A percentile compares a stretch with the other conserved stretches of the same genome.
These are phyloP conservation scores for Acacia confusa DNA, from an alignment of 306 rosid genomes.

Conservation along the genomic window DNA sequence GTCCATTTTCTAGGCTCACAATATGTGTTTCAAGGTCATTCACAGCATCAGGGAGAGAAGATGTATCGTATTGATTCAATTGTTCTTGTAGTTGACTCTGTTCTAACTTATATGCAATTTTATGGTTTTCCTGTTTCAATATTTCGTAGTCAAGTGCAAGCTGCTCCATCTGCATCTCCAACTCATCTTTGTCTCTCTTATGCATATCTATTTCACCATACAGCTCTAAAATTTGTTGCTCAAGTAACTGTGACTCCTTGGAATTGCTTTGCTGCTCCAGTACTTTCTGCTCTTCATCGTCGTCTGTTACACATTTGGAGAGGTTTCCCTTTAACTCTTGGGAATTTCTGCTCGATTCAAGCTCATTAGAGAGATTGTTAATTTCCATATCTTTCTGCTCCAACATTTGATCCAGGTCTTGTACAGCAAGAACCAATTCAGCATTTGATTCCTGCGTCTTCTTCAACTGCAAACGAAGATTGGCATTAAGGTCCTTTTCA, in stretches of 20 bases:
- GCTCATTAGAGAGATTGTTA: slow-evolving; percentile 29
- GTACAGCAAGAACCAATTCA: slow-evolving; percentile 80
- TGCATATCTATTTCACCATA: slow-evolving; percentile 80
- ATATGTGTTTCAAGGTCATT: slow-evolving; percentile 64
- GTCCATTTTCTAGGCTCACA: slow-evolving; percentile 65
- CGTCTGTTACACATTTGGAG: slow-evolving; percentile 46
- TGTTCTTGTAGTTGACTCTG: slow-evolving; percentile 91
- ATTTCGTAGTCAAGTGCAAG: slow-evolving; percentile 97
- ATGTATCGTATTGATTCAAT: slow-evolving; percentile 75
- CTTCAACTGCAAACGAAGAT: slow-evolving; percentile 76
- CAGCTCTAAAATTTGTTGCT: slow-evolving; percentile 71
- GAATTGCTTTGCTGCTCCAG: slow-evolving; percentile 56
- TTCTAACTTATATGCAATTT: slow-evolving; percentile 69
- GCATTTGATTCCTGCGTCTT: slow-evolving; percentile 91
- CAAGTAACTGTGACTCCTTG: slow-evolving; percentile 62
- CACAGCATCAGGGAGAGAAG: slow-evolving; percentile 48
- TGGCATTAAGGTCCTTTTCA: slow-evolving; percentile 75
- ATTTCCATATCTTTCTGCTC: slow-evolving; percentile 60
- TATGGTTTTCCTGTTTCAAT: slow-evolving; percentile 95
- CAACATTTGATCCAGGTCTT: slow-evolving; percentile 81
- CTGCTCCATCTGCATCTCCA: slow-evolving; percentile 96
- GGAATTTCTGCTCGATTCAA: slow-evolving; percentile 35
- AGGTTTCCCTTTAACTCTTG: slow-evolving; percentile 36
- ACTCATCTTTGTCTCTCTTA: slow-evolving; percentile 87
- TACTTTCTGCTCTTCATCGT: slow-evolving; percentile 81